These are phyloP conservation scores for Arthroderma sp. DNA, from an alignment of 2,329 filamentous ascomycete genomes.

Conservation along the genomic window DNA sequence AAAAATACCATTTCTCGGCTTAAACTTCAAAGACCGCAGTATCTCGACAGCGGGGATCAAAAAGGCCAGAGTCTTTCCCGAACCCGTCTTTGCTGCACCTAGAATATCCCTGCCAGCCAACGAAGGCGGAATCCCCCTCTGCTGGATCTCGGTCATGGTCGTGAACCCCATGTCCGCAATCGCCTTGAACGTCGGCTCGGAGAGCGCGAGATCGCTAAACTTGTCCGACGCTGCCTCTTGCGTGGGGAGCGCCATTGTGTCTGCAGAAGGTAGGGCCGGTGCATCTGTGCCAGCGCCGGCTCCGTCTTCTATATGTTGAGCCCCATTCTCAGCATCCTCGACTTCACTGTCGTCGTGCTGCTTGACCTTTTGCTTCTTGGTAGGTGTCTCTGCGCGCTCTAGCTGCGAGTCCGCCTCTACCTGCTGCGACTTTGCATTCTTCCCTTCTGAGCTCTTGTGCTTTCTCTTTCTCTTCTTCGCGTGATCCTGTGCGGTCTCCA, in stretches of 20 bases:
- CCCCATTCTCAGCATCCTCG: constrained; percentile 6
- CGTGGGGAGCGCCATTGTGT: constrained; percentile 44
- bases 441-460: constrained; percentile 23
- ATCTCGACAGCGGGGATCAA: constrained; percentile 90
- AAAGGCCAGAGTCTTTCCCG: constrained; percentile 91
- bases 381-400: background rate
- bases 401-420: background rate
- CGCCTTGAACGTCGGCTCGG: constrained; percentile 38
- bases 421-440: constrained; percentile 2
- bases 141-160: constrained; percentile 92
- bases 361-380: constrained; percentile 10
- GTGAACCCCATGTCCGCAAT: constrained; percentile 87
- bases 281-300: constrained; percentile 22
- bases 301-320: constrained; percentile 16
- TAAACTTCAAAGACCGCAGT: constrained; percentile 79
- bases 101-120: constrained; percentile 85
- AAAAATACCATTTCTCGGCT: constrained; percentile 67
- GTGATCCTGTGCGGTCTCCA: constrained; percentile 29
- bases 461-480: constrained; percentile 38
- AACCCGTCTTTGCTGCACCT: constrained; percentile 90
- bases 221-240: constrained; percentile 48
- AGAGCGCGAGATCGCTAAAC: constrained; percentile 5
- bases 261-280: constrained; percentile 42
- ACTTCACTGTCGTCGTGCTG: constrained; percentile 23
- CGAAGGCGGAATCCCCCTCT: constrained; percentile 71